A percentile compares a stretch with the other conserved stretches of the same genome.
Evolutionary conservation across 768 basidiomycete species (phyloP).

Genomic region (Hericium rajendrae): DNA sequence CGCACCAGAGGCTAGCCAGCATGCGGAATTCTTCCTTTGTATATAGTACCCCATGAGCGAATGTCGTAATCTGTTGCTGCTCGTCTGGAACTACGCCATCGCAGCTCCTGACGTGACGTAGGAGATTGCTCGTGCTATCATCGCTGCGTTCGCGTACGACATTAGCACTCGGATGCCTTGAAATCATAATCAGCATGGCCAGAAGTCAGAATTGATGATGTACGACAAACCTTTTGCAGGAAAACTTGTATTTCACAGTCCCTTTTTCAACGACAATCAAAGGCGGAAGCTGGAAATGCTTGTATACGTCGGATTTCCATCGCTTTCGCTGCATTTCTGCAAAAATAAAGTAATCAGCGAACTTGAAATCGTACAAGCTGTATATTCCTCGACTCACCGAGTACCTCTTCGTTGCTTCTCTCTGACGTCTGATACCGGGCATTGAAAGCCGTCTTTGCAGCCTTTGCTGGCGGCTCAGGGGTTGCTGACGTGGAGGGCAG

Average conservation of each 20-base stretch:
- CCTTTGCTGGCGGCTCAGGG: too few relatives aligned
- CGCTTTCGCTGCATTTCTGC: too few relatives aligned
- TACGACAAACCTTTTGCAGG: not conserved
- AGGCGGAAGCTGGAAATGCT: not conserved
- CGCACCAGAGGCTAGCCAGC: constrained; percentile 8
- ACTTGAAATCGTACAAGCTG: too few relatives aligned
- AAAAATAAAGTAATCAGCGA: too few relatives aligned
- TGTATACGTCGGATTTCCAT: not conserved
- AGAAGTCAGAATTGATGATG: not conserved
- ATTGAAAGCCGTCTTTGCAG: too few relatives aligned
- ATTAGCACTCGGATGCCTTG: not conserved
- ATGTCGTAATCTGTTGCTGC: not conserved
- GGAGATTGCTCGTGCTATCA: not conserved
- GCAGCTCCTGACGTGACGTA: not conserved
- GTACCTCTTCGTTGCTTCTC: too few relatives aligned
- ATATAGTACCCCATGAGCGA: constrained; percentile 3
- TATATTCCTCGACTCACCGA: too few relatives aligned
- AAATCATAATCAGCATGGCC: not conserved
- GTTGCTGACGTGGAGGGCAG: too few relatives aligned
- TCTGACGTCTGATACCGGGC: too few relatives aligned
- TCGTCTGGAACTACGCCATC: not conserved
- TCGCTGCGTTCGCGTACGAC: not conserved
- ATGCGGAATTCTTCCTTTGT: constrained; percentile 2
- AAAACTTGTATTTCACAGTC: not conserved
- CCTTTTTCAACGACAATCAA: not conserved